These are phyloP conservation scores for Microdochium nivale DNA, from an alignment of 2,329 filamentous ascomycete species.

Conservation along the genomic window DNA sequence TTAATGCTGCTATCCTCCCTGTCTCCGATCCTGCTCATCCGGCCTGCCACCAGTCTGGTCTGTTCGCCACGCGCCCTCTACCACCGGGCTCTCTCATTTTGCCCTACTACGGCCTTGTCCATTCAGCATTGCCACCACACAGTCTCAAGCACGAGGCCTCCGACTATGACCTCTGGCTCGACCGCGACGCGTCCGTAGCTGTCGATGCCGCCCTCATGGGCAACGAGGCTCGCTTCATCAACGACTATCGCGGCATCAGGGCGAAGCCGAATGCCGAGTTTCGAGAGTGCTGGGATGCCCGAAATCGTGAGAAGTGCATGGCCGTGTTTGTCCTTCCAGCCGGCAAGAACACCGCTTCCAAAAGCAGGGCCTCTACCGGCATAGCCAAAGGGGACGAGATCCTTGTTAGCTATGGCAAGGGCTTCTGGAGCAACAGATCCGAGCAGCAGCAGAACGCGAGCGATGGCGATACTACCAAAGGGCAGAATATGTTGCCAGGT, in stretches of 20 bases:
- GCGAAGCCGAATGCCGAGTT: constrained; percentile 50
- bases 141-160: constrained; percentile 29
- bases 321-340: constrained; percentile 46
- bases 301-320: constrained; percentile 43
- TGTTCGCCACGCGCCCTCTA: constrained; percentile 49
- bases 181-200: constrained; percentile 45
- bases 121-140: constrained; percentile 27
- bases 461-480: not conserved
- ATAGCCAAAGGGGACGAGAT: constrained; percentile 56
- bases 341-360: constrained; percentile 24
- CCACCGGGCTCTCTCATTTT: constrained; percentile 46
- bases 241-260: constrained; percentile 55
- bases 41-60: constrained; percentile 47
- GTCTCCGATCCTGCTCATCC: constrained; percentile 46
- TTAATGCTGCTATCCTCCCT: constrained; percentile 43
- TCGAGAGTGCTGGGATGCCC: constrained; percentile 45
- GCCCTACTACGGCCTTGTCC: constrained; percentile 53
- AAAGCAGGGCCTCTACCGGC: constrained; percentile 13
- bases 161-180: constrained; percentile 59
- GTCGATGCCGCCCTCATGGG: constrained; percentile 50
- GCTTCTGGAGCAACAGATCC: constrained; percentile 50
- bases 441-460: constrained; percentile 15
- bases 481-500: no score
- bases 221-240: constrained; percentile 59
- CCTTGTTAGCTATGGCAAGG: constrained; percentile 58